Evolutionary conservation across 225 moss, liverwort and hornwort genomes (phyloP).

Genomic region (Rhytidiadelphus loreus): DNA sequence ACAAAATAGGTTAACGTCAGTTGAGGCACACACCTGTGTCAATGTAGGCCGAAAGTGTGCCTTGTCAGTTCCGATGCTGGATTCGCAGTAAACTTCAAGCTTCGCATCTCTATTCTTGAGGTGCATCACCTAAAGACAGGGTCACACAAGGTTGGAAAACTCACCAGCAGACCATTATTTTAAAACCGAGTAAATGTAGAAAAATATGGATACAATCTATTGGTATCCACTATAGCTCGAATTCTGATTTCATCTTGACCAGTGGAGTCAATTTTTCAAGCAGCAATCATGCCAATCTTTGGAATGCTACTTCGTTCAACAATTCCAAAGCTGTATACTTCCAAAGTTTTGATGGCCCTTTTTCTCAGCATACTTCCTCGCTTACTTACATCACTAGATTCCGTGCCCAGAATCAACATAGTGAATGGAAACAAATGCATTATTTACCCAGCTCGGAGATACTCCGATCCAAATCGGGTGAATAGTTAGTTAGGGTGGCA

Average conservation of each 20-base stretch:
- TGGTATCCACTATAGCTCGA: neutral
- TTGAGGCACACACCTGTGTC: constrained; percentile 8
- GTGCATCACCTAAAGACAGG: constrained; percentile 17
- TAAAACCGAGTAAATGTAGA: too few relatives aligned
- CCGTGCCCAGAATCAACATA: neutral
- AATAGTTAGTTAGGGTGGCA: neutral
- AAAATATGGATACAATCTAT: neutral
- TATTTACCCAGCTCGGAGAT: neutral
- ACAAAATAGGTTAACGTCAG: neutral
- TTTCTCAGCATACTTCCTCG: neutral
- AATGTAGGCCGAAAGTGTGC: constrained; percentile 18
- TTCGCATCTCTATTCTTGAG: constrained; percentile 19
- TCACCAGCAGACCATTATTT: neutral
- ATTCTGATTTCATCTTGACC: too few relatives aligned
- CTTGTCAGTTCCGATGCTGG: constrained; percentile 30
- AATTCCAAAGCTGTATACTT: neutral
- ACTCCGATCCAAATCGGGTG: neutral
- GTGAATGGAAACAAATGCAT: neutral
- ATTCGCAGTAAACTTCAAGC: constrained; percentile 6
- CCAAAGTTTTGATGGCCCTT: neutral
- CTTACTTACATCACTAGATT: neutral
- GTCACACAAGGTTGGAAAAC: neutral
- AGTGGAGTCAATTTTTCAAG: neutral
- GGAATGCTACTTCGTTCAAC: neutral
- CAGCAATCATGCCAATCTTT: neutral